phyloP scores from a whole-genome alignment of 495 filamentous ascomycete species.

The Lasiosphaeria ovina region DNA sequence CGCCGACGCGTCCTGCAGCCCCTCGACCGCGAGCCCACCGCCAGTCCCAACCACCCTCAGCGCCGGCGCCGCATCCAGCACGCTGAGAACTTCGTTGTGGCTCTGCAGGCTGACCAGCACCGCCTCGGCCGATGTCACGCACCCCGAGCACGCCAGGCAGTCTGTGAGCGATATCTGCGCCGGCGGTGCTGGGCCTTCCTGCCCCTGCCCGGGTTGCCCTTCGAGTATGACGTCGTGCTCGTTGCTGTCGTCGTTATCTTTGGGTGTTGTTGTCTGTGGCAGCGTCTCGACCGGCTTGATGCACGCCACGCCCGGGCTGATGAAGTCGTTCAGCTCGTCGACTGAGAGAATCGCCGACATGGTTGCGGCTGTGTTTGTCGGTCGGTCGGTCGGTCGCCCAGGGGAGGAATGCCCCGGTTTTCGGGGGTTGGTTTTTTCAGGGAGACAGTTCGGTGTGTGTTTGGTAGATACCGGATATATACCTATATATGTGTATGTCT shows the following conservation, averaged over 20 bases:
- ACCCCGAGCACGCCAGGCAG: conserved; percentile 95
- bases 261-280: conserved; percentile 44
- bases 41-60: conserved; percentile 32
- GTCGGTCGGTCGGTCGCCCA: background rate
- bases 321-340: conserved; percentile 98
- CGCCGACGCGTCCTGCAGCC: conserved; percentile 43
- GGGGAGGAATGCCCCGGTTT: background rate
- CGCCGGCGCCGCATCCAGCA: conserved; percentile 66
- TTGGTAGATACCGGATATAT: too few species aligned
- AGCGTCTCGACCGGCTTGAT: conserved; percentile 96
- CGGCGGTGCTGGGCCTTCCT: conserved; percentile 27
- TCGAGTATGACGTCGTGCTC: conserved; percentile 89
- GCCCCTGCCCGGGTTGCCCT: conserved; percentile 12
- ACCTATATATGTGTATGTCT: too few species aligned
- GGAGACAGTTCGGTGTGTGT: too few species aligned
- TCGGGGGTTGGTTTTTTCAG: background rate
- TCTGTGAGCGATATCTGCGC: conserved; percentile 96
- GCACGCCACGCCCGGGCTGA: conserved; percentile 93
- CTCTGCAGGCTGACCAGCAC: conserved; percentile 90
- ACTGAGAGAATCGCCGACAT: conserved; percentile 97
- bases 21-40: conserved; percentile 31
- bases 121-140: conserved; percentile 95
- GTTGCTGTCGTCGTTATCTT: conserved; percentile 28
- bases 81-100: conserved; percentile 82
- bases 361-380: conserved; percentile 17